phyloP scores from a whole-genome alignment of 306 rosid genomes.

The Mimosa pudica region DNA sequence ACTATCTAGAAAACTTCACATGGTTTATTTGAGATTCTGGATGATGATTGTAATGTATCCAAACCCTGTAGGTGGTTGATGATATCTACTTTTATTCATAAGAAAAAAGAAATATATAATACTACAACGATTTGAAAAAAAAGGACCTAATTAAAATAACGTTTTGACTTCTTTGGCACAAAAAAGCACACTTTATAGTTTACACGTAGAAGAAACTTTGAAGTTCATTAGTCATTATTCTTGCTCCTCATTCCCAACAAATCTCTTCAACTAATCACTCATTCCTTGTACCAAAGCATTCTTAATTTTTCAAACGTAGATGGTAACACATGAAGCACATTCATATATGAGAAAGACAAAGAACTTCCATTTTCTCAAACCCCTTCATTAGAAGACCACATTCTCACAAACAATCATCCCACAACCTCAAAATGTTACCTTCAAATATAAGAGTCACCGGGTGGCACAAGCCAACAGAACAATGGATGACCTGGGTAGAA shows the following conservation, averaged over 20 bases:
- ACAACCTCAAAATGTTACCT: not conserved
- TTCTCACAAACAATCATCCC: not conserved
- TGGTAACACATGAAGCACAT: constrained; percentile 35
- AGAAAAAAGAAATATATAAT: too few relatives aligned
- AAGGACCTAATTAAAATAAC: too few relatives aligned
- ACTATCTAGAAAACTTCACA: too few relatives aligned
- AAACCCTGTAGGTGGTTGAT: too few relatives aligned
- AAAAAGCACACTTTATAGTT: too few relatives aligned
- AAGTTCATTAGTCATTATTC: too few relatives aligned
- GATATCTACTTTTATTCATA: too few relatives aligned
- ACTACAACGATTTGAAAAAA: too few relatives aligned
- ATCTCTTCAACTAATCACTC: not conserved
- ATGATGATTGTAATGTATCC: too few relatives aligned
- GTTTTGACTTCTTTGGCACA: too few relatives aligned
- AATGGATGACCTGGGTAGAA: constrained; percentile 44
- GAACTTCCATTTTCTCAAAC: constrained; percentile 42
- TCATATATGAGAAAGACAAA: constrained; percentile 25
- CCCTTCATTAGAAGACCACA: constrained; percentile 20
- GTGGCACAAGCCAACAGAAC: constrained; percentile 29
- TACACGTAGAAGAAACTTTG: too few relatives aligned
- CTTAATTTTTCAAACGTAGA: constrained; percentile 12
- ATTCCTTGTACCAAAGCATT: not conserved
- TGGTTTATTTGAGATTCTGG: too few relatives aligned
- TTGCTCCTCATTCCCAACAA: not conserved
- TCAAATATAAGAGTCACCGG: constrained; percentile 26